Base-by-base conservation (phyloP, 352 stramenopile genomes). In the Pythium folliculosum region DNA sequence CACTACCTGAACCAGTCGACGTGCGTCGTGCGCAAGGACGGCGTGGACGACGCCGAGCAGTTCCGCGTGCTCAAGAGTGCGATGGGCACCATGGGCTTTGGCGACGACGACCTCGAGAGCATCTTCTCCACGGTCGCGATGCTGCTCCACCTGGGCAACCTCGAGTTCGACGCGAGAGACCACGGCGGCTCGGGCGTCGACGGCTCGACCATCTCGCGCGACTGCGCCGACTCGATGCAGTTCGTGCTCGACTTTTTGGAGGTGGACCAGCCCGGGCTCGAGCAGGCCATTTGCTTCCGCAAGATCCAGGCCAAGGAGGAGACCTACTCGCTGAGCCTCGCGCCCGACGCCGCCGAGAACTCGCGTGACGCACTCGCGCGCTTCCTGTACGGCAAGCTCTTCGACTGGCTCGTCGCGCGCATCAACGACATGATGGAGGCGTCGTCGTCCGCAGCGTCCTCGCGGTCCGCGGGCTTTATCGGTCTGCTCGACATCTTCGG, bases 91-190 rank as follows among this genome's bases (percentile, higher is more conserved):
- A 92, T 98, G 73, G 91, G 90, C 13, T 97, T 98, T 55, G 58
- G 77, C 7, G 77, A 89, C 7, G 81, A 94, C 7, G 92, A 98
- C 65, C 90, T 97, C 67, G 80, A 92, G 53, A 88, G 79, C 55
- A 92, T 99, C 54, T 98, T 99, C 48, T 69, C 81, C 19, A 91
- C 98, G 19, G 80, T 97, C 8, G 86, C 88, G 23, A 90, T 89
- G 27, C 71, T 99, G 53, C 70, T 99, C 60, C 96, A 99, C 66
- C 72, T 98, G 37, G 98, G 96, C 17, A 99, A 99, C 77, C 71
- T 99, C 30, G 80, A 90, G 44, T 98, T 98, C 64, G 80, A 96
- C 27, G 77, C 87, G 48, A 84, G 71, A 0, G 63, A 84, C 60
- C 58, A 87, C 32, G 64, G 77, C 1, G 77, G 78, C 63, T 91